phyloP scores from a whole-genome alignment of 345 rosid species.

The Garcia nutans region DNA sequence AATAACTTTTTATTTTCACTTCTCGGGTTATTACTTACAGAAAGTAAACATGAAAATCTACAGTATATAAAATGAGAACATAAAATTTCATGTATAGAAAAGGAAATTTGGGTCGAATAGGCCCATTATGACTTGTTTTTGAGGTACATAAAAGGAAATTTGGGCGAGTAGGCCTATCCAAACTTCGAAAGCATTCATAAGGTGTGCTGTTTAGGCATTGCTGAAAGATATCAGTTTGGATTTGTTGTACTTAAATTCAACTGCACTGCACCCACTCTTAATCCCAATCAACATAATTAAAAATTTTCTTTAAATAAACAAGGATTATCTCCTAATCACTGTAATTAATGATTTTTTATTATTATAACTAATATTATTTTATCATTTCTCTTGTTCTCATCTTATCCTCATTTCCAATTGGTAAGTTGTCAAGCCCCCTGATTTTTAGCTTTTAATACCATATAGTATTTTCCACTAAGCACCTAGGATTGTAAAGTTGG shows the following conservation, averaged over 20 bases:
- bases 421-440: background rate
- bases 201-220: too few species aligned
- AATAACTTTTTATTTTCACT: background rate
- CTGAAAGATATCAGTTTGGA: background rate
- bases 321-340: background rate
- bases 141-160: background rate
- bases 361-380: too few species aligned
- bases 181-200: too few species aligned
- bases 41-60: background rate
- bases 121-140: background rate
- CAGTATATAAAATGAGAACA: background rate
- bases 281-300: background rate
- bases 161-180: too few species aligned
- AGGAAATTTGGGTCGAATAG: too few species aligned
- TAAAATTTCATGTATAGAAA: background rate
- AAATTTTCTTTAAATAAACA: background rate
- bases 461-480: background rate
- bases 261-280: background rate
- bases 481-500: background rate
- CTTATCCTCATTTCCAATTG: background rate
- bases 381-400: background rate
- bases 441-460: background rate
- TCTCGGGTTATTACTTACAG: background rate
- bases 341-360: background rate
- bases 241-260: constrained; percentile 7